Conservation (phyloP, 305 asterid genomes). For the Ilex paraguariensis region DNA sequence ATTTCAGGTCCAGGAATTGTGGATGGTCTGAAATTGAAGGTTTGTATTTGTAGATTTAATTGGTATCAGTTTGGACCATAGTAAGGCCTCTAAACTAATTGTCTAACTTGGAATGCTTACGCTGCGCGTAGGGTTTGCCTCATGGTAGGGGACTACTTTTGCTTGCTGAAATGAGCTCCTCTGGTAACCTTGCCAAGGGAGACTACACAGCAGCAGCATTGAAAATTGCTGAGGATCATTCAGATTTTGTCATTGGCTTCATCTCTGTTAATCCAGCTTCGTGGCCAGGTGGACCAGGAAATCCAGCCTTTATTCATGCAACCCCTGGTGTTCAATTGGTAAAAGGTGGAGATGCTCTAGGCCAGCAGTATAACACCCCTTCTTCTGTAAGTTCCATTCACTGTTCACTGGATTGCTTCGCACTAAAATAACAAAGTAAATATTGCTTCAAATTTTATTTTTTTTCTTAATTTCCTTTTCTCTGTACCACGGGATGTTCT, state of each 20-base stretch:
- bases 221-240: conserved; percentile 89
- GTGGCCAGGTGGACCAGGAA: conserved; percentile 81
- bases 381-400: conserved; percentile 55
- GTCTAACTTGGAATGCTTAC: conserved; percentile 14
- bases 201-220: conserved; percentile 96
- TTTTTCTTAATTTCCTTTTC: background rate
- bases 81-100: conserved; percentile 3
- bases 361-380: conserved; percentile 96
- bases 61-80: conserved; percentile 6
- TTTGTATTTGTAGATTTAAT: conserved; percentile 18
- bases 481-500: background rate
- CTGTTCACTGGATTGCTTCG: no score
- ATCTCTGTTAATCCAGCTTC: conserved; percentile 93
- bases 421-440: background rate
- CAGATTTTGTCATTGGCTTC: conserved; percentile 94
- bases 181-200: conserved; percentile 91
- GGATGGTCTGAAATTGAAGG: conserved; percentile 93
- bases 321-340: conserved; percentile 97
- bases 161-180: conserved; percentile 97
- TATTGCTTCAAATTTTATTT: background rate
- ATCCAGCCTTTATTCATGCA: conserved; percentile 84
- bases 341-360: conserved; percentile 91
- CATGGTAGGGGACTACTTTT: conserved; percentile 81
- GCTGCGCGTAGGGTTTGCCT: conserved; percentile 61
- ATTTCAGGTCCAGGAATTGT: conserved; percentile 98